Evolutionary conservation across 768 basidiomycete species (phyloP), one percentile per base, ranked within the genome.

Genomic region (Daedalea quercina): DNA sequence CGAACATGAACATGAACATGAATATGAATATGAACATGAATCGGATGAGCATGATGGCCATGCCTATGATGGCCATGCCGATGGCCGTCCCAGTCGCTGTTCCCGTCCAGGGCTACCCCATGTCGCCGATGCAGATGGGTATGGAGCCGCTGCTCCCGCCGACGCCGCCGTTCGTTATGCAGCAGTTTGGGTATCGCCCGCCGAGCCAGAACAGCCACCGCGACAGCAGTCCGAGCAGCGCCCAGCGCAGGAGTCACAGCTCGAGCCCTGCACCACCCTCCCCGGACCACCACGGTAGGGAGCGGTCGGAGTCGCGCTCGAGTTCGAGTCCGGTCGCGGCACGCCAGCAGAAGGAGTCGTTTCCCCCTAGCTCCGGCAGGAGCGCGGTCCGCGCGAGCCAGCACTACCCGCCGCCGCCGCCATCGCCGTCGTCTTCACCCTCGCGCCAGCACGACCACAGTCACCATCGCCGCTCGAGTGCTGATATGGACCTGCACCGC

Each of bases 151-250:
- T 89, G 9, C 73, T 89, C 26, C 87, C 87, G 9, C 87, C 87
- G 4, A 75, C 81, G 1, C 78, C 87, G 22, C 85, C 87, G 12
- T 89, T 88, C 67, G 87, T 87, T 82, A 76, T 85, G 70, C 79
- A 80, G 51, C 76, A 80, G 53, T 80, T 64, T 26, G 69, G 72
- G 15, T 46, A 74, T 52, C 74, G 79, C 26, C 72, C 76, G 22
- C 68, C 65, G 20, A 64, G 66, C 46, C 57, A 57, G 34, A 59
- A 54, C 31, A 33, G 51, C 26, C 56, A 57, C 34, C 37, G 37
- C 37, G 37, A 48, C 47, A 47, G 49, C 43, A 34, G 50, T 26
- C 50, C 34, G 25, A 28, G 44, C 44, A 26, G 28, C 20, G 23
- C 22, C 20, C 50, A 51, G 22, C 33, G 50, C 26, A 24, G 24